Conservation (phyloP, 2,329 filamentous ascomycete species). For the Nothopassalora personata region DNA sequence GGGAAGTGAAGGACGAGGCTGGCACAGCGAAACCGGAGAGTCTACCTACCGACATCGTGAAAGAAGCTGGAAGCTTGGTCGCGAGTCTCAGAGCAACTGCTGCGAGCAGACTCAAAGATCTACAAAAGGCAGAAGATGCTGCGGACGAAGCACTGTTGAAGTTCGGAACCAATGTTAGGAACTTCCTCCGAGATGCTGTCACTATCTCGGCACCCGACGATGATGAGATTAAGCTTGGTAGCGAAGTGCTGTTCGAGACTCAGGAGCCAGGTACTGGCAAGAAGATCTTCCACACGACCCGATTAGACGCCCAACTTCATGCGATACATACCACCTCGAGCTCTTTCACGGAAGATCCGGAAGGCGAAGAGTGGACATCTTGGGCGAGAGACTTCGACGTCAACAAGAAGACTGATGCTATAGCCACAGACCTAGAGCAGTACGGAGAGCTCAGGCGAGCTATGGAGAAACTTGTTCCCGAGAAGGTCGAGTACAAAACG, state of each 20-base stretch:
- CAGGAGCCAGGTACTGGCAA: slow-evolving; percentile 81
- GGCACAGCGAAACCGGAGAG: slow-evolving; percentile 37
- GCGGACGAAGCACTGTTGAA: slow-evolving; percentile 91
- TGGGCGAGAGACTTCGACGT: slow-evolving; percentile 74
- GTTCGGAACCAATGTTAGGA: slow-evolving; percentile 82
- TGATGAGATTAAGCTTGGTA: slow-evolving; percentile 39
- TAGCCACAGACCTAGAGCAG: slow-evolving; percentile 74
- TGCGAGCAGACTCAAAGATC: slow-evolving; percentile 65
- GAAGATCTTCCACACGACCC: slow-evolving; percentile 87
- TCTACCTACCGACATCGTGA: slow-evolving; percentile 47
- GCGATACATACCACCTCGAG: slow-evolving; percentile 84
- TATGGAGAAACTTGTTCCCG: slow-evolving; percentile 96
- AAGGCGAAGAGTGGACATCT: slow-evolving; percentile 61
- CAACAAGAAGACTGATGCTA: slow-evolving; percentile 77
- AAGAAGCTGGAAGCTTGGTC: slow-evolving; percentile 62
- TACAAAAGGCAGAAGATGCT: slow-evolving; percentile 88
- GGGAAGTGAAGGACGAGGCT: slow-evolving; percentile 7
- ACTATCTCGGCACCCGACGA: slow-evolving; percentile 69
- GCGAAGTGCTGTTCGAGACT: slow-evolving; percentile 78
- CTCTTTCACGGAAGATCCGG: slow-evolving; percentile 76
- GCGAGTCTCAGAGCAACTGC: slow-evolving; percentile 54
- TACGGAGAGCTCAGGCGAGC: slow-evolving; percentile 78
- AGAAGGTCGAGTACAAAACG: slow-evolving; percentile 76
- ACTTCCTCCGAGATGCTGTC: slow-evolving; percentile 87
- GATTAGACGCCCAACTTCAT: slow-evolving; percentile 92